A percentile compares a stretch with the other conserved stretches of the same genome.
phyloP scores from a whole-genome alignment of 2,329 filamentous ascomycete species.

The Colletotrichum limetticola region DNA sequence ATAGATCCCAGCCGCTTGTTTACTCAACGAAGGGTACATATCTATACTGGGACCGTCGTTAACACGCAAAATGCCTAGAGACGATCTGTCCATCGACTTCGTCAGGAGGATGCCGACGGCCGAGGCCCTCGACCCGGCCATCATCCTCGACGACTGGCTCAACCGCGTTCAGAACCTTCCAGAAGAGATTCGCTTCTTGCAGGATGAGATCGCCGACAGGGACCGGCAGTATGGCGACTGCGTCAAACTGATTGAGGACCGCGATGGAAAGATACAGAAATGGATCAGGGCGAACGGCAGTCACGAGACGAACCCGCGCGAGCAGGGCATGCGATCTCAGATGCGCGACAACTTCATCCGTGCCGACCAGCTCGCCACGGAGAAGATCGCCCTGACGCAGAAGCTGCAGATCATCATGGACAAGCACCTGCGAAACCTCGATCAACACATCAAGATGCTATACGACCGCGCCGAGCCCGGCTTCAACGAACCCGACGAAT shows the following conservation, averaged over 20 bases:
- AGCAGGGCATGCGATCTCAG: slow-evolving; percentile 73
- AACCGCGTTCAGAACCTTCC: slow-evolving; percentile 81
- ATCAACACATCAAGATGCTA: slow-evolving; percentile 70
- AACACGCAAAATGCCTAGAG: slow-evolving; percentile 78
- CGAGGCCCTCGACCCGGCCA: slow-evolving; percentile 71
- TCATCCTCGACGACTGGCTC: slow-evolving; percentile 83
- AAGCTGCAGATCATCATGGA: slow-evolving; percentile 71
- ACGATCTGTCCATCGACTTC: slow-evolving; percentile 78
- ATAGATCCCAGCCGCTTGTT: slow-evolving; percentile 17
- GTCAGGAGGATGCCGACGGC: slow-evolving; percentile 72
- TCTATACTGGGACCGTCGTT: slow-evolving; percentile 49
- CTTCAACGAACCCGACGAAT: slow-evolving; percentile 70
- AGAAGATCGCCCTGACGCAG: slow-evolving; percentile 77
- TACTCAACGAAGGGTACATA: slow-evolving; percentile 1
- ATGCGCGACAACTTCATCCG: slow-evolving; percentile 76
- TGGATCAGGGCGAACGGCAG: slow-evolving; percentile 83
- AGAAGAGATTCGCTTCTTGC: slow-evolving; percentile 83
- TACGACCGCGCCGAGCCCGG: slow-evolving; percentile 71
- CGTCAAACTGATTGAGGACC: slow-evolving; percentile 74
- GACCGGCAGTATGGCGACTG: slow-evolving; percentile 78
- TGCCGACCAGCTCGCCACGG: slow-evolving; percentile 76
- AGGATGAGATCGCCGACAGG: slow-evolving; percentile 85
- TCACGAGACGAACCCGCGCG: slow-evolving; percentile 78
- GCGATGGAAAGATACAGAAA: slow-evolving; percentile 81
- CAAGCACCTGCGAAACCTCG: slow-evolving; percentile 72